Percentiles rank a stretch among this genome's conserved stretches.
These are phyloP conservation scores for Begonia masoniana DNA, from an alignment of 306 rosid species.

Conservation along the genomic window DNA sequence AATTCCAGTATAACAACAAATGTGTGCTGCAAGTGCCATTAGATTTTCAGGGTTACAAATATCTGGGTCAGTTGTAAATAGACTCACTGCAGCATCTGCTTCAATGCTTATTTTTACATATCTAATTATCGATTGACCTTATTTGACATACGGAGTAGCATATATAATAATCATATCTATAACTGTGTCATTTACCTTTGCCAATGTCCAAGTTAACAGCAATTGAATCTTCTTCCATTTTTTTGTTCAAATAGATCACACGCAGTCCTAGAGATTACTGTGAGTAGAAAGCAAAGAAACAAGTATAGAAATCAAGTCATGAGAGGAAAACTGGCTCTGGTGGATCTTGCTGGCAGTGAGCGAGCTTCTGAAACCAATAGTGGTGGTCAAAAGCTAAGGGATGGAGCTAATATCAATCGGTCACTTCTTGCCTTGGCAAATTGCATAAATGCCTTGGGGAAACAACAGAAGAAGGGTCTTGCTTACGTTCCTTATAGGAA, in stretches of 20 bases:
- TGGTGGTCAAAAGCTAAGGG: slow-evolving; percentile 47
- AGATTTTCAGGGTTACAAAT: too few relatives aligned
- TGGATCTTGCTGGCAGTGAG: slow-evolving; percentile 63
- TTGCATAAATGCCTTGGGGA: slow-evolving; percentile 57
- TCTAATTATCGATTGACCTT: too few relatives aligned
- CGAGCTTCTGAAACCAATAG: slow-evolving; percentile 45
- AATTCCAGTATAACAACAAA: too few relatives aligned
- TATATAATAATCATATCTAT: too few relatives aligned
- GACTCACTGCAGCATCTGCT: too few relatives aligned
- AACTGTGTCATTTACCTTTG: too few relatives aligned
- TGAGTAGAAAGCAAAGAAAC: slow-evolving; percentile 44
- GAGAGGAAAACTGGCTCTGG: slow-evolving; percentile 54
- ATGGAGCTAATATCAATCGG: slow-evolving; percentile 61
- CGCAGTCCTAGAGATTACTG: slow-evolving; percentile 51
- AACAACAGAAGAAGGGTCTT: slow-evolving; percentile 55
- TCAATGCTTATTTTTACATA: too few relatives aligned
- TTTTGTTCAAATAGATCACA: slow-evolving; percentile 31
- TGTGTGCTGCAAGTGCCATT: too few relatives aligned
- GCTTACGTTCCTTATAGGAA: slow-evolving; percentile 57
- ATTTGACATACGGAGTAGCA: too few relatives aligned
- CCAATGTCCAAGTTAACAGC: background rate
- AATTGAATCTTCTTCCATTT: slow-evolving; percentile 1
- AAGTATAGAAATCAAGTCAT: slow-evolving; percentile 41
- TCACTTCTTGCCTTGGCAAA: slow-evolving; percentile 59
- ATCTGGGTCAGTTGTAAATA: too few relatives aligned